These are phyloP conservation scores for Ustilago trichophora DNA, from an alignment of 1,284 basidiomycete species.

Conservation along the genomic window DNA sequence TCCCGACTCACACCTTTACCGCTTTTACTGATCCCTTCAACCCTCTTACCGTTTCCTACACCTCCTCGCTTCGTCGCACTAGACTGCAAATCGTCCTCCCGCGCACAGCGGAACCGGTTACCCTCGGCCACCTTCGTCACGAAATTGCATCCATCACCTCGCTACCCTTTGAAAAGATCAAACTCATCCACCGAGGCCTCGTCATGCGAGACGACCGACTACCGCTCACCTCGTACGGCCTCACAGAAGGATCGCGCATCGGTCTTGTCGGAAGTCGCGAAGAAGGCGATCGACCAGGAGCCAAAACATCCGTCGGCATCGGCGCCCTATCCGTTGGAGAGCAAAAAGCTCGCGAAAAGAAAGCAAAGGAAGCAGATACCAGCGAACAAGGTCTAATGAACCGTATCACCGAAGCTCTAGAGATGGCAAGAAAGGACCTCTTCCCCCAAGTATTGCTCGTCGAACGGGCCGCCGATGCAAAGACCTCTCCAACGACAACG, in stretches of 20 bases:
- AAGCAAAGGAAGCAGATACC: slow-evolving; percentile 32
- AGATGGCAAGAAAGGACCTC: slow-evolving; percentile 37
- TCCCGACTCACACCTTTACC: too few species aligned
- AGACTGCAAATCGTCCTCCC: slow-evolving; percentile 54
- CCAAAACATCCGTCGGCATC: slow-evolving; percentile 21
- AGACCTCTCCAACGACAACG: background rate
- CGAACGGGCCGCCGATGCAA: too few species aligned
- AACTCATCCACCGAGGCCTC: slow-evolving; percentile 58
- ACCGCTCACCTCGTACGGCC: slow-evolving; percentile 50
- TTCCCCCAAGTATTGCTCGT: slow-evolving; percentile 49
- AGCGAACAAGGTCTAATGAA: slow-evolving; percentile 47
- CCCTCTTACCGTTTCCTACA: too few species aligned
- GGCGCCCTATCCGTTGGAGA: slow-evolving; percentile 33
- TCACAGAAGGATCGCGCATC: slow-evolving; percentile 55
- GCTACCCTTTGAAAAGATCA: slow-evolving; percentile 53
- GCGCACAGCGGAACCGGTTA: slow-evolving; percentile 30
- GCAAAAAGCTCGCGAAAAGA: slow-evolving; percentile 44
- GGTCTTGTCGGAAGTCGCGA: slow-evolving; percentile 51
- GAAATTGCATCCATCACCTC: slow-evolving; percentile 55
- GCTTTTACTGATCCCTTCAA: too few species aligned
- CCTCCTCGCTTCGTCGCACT: too few species aligned
- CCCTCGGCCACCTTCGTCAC: slow-evolving; percentile 56
- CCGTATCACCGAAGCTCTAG: slow-evolving; percentile 50
- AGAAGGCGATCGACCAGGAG: slow-evolving; percentile 43
- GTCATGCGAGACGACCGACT: slow-evolving; percentile 60